Evolutionary conservation across 1,284 basidiomycete genomes (phyloP).

Genomic region (Ceratobasidium sp.): DNA sequence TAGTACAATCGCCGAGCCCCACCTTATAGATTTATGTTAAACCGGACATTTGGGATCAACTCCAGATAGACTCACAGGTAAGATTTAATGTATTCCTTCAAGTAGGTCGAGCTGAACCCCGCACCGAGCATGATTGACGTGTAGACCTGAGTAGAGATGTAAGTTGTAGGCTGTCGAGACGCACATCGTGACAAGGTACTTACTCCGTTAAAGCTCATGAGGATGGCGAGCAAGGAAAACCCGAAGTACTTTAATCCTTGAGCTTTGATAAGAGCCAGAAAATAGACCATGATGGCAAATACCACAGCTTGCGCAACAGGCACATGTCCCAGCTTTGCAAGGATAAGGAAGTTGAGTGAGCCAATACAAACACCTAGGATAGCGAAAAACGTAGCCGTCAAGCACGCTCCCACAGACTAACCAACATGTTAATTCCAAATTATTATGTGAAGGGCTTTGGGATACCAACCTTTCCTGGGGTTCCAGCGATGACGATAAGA

Average conservation of each 20-base stretch:
- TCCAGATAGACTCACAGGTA: conserved; percentile 45
- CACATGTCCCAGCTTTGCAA: conserved; percentile 46
- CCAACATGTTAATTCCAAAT: conserved; percentile 27
- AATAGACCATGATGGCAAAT: conserved; percentile 48
- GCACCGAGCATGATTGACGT: conserved; percentile 39
- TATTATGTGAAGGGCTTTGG: neutral
- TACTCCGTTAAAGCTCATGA: conserved; percentile 43
- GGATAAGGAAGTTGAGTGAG: conserved; percentile 47
- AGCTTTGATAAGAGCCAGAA: conserved; percentile 45
- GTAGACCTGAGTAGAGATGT: conserved; percentile 12
- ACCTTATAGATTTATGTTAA: conserved; percentile 37
- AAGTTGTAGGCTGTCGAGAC: neutral
- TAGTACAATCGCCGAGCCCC: conserved; percentile 48
- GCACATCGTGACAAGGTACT: conserved; percentile 33
- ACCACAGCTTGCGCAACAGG: conserved; percentile 50
- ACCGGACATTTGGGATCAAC: neutral
- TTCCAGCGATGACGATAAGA: conserved; percentile 46
- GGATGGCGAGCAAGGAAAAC: conserved; percentile 47
- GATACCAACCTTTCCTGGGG: conserved; percentile 44
- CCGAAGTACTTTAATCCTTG: conserved; percentile 46
- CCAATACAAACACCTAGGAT: conserved; percentile 47
- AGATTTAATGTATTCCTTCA: conserved; percentile 48
- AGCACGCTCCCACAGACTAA: conserved; percentile 42
- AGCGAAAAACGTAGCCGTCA: conserved; percentile 42
- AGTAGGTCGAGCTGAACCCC: conserved; percentile 44